A percentile compares a stretch with the other conserved stretches of the same genome.
Evolutionary conservation across 2,329 filamentous ascomycete genomes (phyloP).

Genomic region (Trichoderma atroviride): DNA sequence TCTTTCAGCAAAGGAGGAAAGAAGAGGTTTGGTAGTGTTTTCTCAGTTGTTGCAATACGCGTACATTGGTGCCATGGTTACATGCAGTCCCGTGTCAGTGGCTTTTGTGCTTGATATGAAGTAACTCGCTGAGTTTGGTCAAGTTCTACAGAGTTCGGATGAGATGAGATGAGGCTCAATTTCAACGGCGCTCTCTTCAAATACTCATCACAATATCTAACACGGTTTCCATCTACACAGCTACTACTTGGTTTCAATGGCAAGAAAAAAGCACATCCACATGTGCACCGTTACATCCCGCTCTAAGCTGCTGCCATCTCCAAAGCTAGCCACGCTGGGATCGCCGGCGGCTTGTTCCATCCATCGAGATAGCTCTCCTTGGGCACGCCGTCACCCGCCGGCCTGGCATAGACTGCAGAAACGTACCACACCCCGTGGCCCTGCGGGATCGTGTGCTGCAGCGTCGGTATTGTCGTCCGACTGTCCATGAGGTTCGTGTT

Average conservation of each 20-base stretch:
- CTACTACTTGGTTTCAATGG: not conserved
- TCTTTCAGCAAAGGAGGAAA: not conserved
- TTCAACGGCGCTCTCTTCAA: not conserved
- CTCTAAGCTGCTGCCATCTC: conserved; percentile 46
- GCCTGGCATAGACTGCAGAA: conserved; percentile 64
- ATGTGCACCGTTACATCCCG: conserved; percentile 24
- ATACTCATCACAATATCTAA: not conserved
- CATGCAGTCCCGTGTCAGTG: not conserved
- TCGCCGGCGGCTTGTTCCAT: conserved; percentile 60
- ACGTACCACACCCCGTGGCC: conserved; percentile 68
- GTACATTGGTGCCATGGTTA: not conserved
- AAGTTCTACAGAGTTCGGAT: not conserved
- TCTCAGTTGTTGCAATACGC: not conserved
- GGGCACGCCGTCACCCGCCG: conserved; percentile 47
- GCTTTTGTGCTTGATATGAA: not conserved
- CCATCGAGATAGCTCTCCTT: conserved; percentile 58
- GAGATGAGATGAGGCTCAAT: not conserved
- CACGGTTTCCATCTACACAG: not conserved
- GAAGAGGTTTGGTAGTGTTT: not conserved
- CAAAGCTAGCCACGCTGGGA: conserved; percentile 63
- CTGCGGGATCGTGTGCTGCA: conserved; percentile 62
- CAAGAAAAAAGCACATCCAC: not conserved
- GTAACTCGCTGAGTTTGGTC: not conserved
- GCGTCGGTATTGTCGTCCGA: conserved; percentile 69
- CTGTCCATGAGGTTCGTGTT: conserved; percentile 78